Evolutionary conservation across 176 grass and related monocot species (phyloP).

Genomic region (Avena atlantica): DNA sequence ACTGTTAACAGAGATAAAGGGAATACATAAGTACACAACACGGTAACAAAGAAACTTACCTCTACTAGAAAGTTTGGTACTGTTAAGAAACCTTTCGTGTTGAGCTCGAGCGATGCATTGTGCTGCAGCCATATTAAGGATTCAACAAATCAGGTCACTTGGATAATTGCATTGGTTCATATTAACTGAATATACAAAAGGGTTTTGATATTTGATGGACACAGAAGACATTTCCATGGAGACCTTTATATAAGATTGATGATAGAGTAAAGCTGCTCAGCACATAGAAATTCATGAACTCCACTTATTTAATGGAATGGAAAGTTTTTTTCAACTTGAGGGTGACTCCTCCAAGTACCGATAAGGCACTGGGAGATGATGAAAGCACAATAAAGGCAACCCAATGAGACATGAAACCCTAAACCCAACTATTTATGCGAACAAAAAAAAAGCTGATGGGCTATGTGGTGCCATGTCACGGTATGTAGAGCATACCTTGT

Average conservation of each 20-base stretch:
- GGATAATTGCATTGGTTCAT: constrained; percentile 6
- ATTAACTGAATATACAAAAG: constrained; percentile 29
- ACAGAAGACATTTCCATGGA: constrained; percentile 6
- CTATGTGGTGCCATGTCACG: background rate
- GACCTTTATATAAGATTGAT: background rate
- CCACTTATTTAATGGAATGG: background rate
- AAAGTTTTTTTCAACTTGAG: background rate
- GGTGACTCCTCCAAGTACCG: background rate
- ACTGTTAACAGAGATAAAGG: constrained; percentile 8
- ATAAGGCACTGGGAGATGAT: background rate
- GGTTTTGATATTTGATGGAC: background rate
- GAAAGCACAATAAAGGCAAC: background rate
- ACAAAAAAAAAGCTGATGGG: background rate
- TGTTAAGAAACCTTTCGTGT: constrained; percentile 69
- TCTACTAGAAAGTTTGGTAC: constrained; percentile 83
- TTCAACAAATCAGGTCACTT: constrained; percentile 1
- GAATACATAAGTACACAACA: background rate
- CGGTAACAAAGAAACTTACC: constrained; percentile 51
- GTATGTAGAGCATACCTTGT: constrained; percentile 62
- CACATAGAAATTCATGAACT: constrained; percentile 9
- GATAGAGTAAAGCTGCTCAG: constrained; percentile 6
- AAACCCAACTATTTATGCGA: background rate
- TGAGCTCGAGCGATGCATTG: constrained; percentile 85
- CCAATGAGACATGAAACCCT: background rate
- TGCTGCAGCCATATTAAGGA: constrained; percentile 68